Evolutionary conservation across 306 rosid species (phyloP).

Genomic region (Datisca glomerata): DNA sequence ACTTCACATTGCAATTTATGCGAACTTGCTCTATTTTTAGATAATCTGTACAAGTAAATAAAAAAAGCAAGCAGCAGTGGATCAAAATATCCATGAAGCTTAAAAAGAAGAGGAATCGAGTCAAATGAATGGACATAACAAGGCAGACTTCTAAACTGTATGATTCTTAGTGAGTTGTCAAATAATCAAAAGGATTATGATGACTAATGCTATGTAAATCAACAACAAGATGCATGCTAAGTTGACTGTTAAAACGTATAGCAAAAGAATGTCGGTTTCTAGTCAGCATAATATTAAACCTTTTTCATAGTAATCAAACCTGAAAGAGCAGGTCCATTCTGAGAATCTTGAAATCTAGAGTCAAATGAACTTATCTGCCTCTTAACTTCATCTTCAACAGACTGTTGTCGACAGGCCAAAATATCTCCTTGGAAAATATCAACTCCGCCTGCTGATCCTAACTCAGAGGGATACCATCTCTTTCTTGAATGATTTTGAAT

Average conservation of each 20-base stretch:
- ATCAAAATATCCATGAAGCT: too few relatives aligned
- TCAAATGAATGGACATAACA: too few relatives aligned
- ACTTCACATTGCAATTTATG: too few relatives aligned
- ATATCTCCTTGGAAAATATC: conserved; percentile 21
- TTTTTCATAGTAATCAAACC: conserved; percentile 24
- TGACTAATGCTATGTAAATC: background rate
- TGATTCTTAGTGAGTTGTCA: background rate
- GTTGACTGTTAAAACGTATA: too few relatives aligned
- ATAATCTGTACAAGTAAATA: too few relatives aligned
- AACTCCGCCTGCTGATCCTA: conserved; percentile 26
- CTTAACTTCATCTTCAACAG: conserved; percentile 11
- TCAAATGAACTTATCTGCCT: conserved; percentile 4
- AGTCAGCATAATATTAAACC: background rate
- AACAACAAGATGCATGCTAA: background rate
- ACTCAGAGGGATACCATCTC: conserved; percentile 50
- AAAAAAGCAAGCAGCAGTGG: too few relatives aligned
- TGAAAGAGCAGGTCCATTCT: conserved; percentile 21
- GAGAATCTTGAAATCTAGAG: conserved; percentile 24
- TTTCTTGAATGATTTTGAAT: conserved; percentile 43
- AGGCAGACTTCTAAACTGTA: too few relatives aligned
- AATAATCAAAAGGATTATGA: background rate
- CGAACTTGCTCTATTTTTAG: too few relatives aligned
- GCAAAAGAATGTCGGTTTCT: background rate
- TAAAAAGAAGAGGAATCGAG: too few relatives aligned
- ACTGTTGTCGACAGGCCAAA: conserved; percentile 7